Conservation (phyloP, 257 asterid genomes). For the Penstemon eatonii region DNA sequence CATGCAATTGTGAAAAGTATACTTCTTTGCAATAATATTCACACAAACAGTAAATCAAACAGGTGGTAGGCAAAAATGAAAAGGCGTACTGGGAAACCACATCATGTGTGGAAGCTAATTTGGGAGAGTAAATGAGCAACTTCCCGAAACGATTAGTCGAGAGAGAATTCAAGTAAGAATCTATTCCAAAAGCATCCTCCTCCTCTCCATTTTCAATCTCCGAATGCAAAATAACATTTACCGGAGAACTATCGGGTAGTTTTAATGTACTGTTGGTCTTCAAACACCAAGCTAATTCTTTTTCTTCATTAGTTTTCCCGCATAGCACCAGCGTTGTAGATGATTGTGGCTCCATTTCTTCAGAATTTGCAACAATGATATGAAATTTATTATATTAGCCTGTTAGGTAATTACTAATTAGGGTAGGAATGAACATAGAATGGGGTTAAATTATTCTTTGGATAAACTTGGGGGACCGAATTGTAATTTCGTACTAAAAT, state of each 20-base stretch:
- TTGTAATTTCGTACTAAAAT: neutral
- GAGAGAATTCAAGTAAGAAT: constrained; percentile 54
- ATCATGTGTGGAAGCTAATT: constrained; percentile 77
- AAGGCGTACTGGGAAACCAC: constrained; percentile 63
- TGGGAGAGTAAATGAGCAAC: constrained; percentile 71
- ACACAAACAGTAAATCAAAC: constrained; percentile 18
- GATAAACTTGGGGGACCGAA: constrained; percentile 21
- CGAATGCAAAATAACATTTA: constrained; percentile 44
- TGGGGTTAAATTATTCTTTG: constrained; percentile 5
- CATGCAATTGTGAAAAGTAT: too few species aligned
- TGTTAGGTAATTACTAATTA: constrained; percentile 23
- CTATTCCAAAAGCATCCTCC: constrained; percentile 43
- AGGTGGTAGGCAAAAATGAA: neutral
- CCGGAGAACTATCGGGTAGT: constrained; percentile 49
- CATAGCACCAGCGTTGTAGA: constrained; percentile 45
- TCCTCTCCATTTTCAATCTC: constrained; percentile 40
- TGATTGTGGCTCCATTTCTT: constrained; percentile 66
- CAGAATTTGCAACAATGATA: constrained; percentile 21
- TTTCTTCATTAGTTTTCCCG: constrained; percentile 66
- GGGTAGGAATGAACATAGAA: constrained; percentile 27
- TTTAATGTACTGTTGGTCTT: constrained; percentile 48
- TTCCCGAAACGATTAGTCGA: constrained; percentile 60
- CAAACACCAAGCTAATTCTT: constrained; percentile 54
- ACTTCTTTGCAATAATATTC: constrained; percentile 3
- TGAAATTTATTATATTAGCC: neutral